phyloP scores from a whole-genome alignment of 2,329 filamentous ascomycete species.

The Rhynchosporium graminicola region DNA sequence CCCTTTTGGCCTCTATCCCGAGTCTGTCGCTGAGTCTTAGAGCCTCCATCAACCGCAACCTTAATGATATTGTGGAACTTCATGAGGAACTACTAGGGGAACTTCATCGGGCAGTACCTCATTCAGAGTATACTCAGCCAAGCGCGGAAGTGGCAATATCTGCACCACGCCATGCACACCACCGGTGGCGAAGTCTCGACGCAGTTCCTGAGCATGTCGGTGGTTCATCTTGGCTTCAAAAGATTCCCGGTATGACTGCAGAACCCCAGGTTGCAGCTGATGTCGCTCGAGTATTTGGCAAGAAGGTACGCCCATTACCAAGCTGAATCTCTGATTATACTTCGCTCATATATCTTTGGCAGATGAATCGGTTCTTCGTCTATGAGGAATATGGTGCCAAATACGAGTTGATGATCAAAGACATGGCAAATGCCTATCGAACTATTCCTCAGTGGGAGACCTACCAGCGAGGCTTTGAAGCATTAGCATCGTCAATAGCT shows the following conservation, averaged over 20 bases:
- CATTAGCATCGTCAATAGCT: constrained; percentile 72
- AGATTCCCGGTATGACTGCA: constrained; percentile 53
- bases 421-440: constrained; percentile 69
- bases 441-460: constrained; percentile 72
- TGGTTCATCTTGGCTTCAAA: constrained; percentile 47
- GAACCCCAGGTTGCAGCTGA: constrained; percentile 62
- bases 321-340: background rate
- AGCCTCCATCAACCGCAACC: constrained; percentile 74
- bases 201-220: constrained; percentile 41
- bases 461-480: constrained; percentile 84
- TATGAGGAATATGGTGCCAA: constrained; percentile 93
- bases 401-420: constrained; percentile 81
- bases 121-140: constrained; percentile 61
- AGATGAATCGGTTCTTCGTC: constrained; percentile 80
- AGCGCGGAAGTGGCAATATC: constrained; percentile 34
- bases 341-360: constrained; percentile 4
- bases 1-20: constrained; percentile 71
- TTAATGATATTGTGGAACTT: constrained; percentile 76
- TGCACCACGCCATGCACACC: constrained; percentile 38
- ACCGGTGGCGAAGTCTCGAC: constrained; percentile 49
- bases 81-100: constrained; percentile 81
- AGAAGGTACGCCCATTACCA: constrained; percentile 48
- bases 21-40: constrained; percentile 64
- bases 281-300: constrained; percentile 61
- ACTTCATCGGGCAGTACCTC: constrained; percentile 69